Conservation (phyloP, 176 grass and related monocot species). For the Ampelocalamus luodianensis region DNA sequence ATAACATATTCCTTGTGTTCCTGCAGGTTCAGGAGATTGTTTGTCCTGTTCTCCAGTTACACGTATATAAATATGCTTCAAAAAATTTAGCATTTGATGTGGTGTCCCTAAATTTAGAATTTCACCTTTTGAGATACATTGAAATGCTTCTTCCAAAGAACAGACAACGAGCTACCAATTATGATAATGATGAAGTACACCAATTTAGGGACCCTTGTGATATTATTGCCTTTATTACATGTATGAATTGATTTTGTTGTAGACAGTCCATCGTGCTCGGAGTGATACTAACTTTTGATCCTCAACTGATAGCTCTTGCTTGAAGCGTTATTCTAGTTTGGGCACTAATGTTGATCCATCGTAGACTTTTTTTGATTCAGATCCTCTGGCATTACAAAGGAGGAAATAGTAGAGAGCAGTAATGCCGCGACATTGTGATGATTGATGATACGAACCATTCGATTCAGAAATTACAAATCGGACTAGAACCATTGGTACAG, state of each 20-base stretch:
- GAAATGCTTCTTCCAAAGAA: neutral
- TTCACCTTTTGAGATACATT: neutral
- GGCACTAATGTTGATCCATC: neutral
- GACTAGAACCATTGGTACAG: no score
- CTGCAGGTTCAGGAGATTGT: conserved; percentile 73
- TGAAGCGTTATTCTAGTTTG: neutral
- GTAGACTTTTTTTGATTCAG: no score
- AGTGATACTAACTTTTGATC: neutral
- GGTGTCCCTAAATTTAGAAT: no score
- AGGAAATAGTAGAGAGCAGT: no score
- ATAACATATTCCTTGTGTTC: neutral
- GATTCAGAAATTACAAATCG: no score
- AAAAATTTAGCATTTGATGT: conserved; percentile 28
- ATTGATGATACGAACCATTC: no score
- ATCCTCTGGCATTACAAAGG: no score
- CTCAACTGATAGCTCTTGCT: neutral
- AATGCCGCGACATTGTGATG: no score
- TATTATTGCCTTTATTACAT: neutral
- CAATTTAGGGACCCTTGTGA: neutral
- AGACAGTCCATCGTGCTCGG: neutral
- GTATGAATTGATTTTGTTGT: neutral
- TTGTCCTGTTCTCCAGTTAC: conserved; percentile 65
- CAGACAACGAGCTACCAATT: neutral
- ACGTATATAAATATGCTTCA: conserved; percentile 57
- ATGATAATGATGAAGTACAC: neutral